These are phyloP conservation scores for Naganishia vaughanmartiniae DNA, from an alignment of 768 basidiomycete species.

Conservation along the genomic window DNA sequence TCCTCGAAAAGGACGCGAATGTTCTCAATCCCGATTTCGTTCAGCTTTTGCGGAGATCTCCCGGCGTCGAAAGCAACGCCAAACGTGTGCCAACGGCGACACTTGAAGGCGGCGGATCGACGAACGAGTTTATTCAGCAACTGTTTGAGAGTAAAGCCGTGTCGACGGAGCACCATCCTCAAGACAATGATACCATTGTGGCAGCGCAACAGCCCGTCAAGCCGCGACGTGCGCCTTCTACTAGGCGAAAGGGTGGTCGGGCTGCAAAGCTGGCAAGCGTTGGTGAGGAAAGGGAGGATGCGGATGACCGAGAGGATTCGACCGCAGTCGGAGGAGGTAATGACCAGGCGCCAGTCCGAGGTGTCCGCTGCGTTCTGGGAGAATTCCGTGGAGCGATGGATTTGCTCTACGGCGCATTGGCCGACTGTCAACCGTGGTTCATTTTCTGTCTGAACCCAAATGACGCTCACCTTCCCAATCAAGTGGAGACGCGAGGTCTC, in stretches of 20 bases:
- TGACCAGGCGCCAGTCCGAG: slow-evolving; percentile 40
- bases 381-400: slow-evolving; percentile 83
- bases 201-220: slow-evolving; percentile 89
- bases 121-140: slow-evolving; percentile 86
- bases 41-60: slow-evolving; percentile 69
- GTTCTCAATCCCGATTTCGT: slow-evolving; percentile 91
- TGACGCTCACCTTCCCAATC: slow-evolving; percentile 89
- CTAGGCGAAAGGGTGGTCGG: slow-evolving; percentile 57
- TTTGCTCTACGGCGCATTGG: slow-evolving; percentile 78
- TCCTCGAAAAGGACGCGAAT: slow-evolving; percentile 84
- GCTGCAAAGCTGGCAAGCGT: slow-evolving; percentile 40
- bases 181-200: slow-evolving; percentile 92
- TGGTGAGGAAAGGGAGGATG: slow-evolving; percentile 44
- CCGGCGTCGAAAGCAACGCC: slow-evolving; percentile 45
- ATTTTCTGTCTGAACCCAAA: slow-evolving; percentile 93
- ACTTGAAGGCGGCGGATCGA: slow-evolving; percentile 70
- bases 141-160: slow-evolving; percentile 85
- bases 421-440: slow-evolving; percentile 86
- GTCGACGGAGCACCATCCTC: slow-evolving; percentile 84
- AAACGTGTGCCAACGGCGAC: slow-evolving; percentile 44
- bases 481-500: slow-evolving; percentile 84
- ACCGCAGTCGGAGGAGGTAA: slow-evolving; percentile 40
- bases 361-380: slow-evolving; percentile 73
- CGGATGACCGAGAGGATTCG: slow-evolving; percentile 35
- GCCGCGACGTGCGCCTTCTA: slow-evolving; percentile 90